A percentile compares a stretch with the other conserved stretches of the same genome.
phyloP scores from a whole-genome alignment of 129 eudicot species.

The Smallanthus sonchifolius region DNA sequence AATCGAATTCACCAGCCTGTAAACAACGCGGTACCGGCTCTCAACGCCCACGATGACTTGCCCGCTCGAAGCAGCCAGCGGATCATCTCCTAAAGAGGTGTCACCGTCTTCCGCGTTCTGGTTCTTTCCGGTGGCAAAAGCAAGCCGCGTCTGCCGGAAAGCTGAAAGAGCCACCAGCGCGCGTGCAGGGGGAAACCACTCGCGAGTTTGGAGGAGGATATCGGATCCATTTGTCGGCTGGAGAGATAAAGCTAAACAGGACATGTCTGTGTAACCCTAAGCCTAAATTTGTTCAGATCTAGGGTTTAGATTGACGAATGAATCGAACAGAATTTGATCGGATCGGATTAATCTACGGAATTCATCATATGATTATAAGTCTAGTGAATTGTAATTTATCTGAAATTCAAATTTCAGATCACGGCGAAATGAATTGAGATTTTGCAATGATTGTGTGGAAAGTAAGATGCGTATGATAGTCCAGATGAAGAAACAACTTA shows the following conservation, averaged over 20 bases:
- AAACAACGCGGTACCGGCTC: constrained; percentile 74
- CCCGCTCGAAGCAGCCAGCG: constrained; percentile 91
- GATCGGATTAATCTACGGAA: constrained; percentile 7
- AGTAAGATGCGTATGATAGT: background rate
- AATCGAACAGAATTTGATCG: background rate
- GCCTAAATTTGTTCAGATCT: constrained; percentile 25
- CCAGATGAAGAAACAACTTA: constrained; percentile 15
- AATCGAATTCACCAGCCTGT: constrained; percentile 68
- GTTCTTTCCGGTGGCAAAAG: constrained; percentile 55
- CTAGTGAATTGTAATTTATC: constrained; percentile 6
- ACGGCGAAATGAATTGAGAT: constrained; percentile 10
- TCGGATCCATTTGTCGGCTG: constrained; percentile 93
- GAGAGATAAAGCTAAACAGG: constrained; percentile 84
- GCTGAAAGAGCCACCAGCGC: constrained; percentile 88
- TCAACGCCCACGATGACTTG: constrained; percentile 88
- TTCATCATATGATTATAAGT: background rate
- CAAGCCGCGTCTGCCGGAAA: constrained; percentile 74
- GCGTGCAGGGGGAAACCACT: constrained; percentile 96
- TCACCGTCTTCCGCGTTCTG: constrained; percentile 44
- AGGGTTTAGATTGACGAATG: constrained; percentile 9
- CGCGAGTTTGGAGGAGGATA: constrained; percentile 89
- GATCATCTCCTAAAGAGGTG: constrained; percentile 74
- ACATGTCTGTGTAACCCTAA: constrained; percentile 41
- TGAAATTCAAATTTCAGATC: constrained; percentile 15
- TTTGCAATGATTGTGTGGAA: background rate